Conservation (phyloP, 2,329 filamentous ascomycete species). For the Fusarium sp. region DNA sequence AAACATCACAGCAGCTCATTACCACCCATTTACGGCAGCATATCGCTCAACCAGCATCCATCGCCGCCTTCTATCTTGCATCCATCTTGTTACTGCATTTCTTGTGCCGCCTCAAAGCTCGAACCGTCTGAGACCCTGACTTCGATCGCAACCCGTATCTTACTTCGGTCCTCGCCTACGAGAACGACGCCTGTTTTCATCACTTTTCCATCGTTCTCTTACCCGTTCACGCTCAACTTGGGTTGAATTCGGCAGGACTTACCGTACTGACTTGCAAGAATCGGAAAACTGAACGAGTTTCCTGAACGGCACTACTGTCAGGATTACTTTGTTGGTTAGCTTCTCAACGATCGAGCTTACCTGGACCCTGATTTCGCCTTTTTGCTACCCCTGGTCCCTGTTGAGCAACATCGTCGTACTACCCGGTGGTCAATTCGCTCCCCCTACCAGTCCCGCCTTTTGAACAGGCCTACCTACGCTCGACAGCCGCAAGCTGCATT, state of each 20-base stretch:
- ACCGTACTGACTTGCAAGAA: not conserved
- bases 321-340: not conserved
- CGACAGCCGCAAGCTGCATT: slow-evolving; percentile 40
- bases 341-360: slow-evolving; percentile 19
- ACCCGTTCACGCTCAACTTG: slow-evolving; percentile 4
- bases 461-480: slow-evolving; percentile 30
- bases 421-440: slow-evolving; percentile 25
- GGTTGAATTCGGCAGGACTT: not conserved
- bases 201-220: not conserved
- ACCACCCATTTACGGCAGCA: slow-evolving; percentile 37
- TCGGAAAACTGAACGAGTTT: not conserved
- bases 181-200: slow-evolving; percentile 1
- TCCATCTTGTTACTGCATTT: not conserved
- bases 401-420: slow-evolving; percentile 27
- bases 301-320: not conserved
- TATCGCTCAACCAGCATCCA: slow-evolving; percentile 41
- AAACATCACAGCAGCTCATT: slow-evolving; percentile 21
- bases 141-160: slow-evolving; percentile 1
- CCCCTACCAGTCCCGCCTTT: slow-evolving; percentile 37
- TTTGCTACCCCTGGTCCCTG: slow-evolving; percentile 22
- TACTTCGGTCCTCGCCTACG: not conserved
- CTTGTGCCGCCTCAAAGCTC: not conserved
- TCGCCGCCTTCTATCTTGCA: slow-evolving; percentile 19
- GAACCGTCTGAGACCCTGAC: not conserved
- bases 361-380: slow-evolving; percentile 36